Base-by-base conservation (phyloP, 805 yeast species). In the Pichia kluyveri region DNA sequence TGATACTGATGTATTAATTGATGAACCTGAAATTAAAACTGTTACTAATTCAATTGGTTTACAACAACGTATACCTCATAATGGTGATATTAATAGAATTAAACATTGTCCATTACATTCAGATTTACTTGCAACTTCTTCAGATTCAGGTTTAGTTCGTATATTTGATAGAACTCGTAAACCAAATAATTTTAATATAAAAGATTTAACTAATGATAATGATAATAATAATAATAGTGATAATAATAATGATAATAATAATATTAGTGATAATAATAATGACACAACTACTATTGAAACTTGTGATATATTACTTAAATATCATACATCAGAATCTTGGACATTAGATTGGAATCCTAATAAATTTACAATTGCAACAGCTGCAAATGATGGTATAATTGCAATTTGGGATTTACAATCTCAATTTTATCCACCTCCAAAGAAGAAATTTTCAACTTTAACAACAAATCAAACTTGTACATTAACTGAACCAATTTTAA, bases 91-190 rank as follows among this genome's bases (percentile, higher is more conserved):
- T 48, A 86, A 87, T 60, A 75, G 77, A 51, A 81, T 85, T 0
- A 71, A 83, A 37, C 78, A 76, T 57, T 77, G 86, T 80, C 95
- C 96, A 0, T 91, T 84, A 55, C 90, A 90, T 57, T 93, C 93
- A 1, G 93, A 89, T 58, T 59, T 90, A 6, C 71, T 90, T 6
- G 87, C 90, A 2, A 76, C 88, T 18, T 77, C 81, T 10, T 79
- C 85, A 40, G 78, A 83, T 40, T 61, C 67, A 32, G 96, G 96
- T 1, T 69, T 74, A 14, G 69, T 83, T 12, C 77, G 73, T 45
- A 66, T 90, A 5, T 86, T 82, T 63, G 95, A 90, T 62, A 72
- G 93, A 55, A 89, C 97, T 0, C 88, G 86, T 60, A 95, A 87
- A 61, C 73, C 88, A 14, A 64, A 61, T 44, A 58, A 51, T 34